Evolutionary conservation across 208 protist species (phyloP), one percentile per base, ranked within the genome.

Genomic region (Trypanosoma congolense): DNA sequence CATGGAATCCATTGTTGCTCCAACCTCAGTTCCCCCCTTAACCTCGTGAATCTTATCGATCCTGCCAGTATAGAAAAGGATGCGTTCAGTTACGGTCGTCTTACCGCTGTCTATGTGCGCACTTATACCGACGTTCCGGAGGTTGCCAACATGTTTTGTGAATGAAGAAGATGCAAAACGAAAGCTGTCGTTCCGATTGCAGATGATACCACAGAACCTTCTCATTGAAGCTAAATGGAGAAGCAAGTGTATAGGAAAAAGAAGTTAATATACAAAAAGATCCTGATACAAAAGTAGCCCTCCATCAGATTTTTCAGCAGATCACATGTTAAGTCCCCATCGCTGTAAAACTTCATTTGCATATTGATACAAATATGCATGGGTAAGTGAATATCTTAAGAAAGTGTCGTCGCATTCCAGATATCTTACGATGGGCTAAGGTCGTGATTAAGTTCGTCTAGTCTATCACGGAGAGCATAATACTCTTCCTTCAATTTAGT

Each of bases 71-170:
- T 98, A 99, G 71, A 93, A 99, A 14, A 99, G 83, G 79, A 99
- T 97, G 40, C 98, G 96, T 81, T 99, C 98, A n/a, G 96, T 99
- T 19, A 98, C 50, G 10, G 98, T 99, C 4, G 98, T 99, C 79
- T 99, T 99, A 33, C 98, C 98, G 33, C 85, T 96, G 70, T 99
- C 98, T 73, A 99, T 99, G 82, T 99, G 98, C 9, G 97, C 97
- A 44, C 90, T 97, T 51, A 99, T 98, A 57, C 96, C 96, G 65
- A 98, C 97, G 64, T 99, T 99, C 35, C 96, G 75, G 31, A 93
- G 46, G 44, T 83, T 80, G 46, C 73, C 76, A 46, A 93, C 66
- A 26, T 50, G 71, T 47, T 87, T 72, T 22, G 83, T 19, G 56
- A 93, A 95, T 26, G 72, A 68, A 5, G 83, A 69, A n/a, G 84